Conservation (phyloP, 441 rosid species). For the Iberis amara region DNA sequence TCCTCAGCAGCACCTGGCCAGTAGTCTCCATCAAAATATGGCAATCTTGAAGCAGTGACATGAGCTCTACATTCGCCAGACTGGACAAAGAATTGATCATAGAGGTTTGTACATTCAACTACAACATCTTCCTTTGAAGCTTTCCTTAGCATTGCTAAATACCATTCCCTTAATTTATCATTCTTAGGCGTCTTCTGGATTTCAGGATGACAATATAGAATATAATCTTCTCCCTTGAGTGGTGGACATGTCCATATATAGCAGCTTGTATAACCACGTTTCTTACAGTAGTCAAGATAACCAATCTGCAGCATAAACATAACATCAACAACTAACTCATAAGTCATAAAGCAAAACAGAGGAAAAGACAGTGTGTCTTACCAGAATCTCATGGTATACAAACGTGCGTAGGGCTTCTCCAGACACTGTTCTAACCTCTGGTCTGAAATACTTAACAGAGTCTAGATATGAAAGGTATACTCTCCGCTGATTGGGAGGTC, state of each 20-base stretch:
- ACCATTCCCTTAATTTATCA: conserved; percentile 94
- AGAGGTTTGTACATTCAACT: conserved; percentile 76
- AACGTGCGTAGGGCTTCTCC: conserved; percentile 97
- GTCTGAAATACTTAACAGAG: conserved; percentile 90
- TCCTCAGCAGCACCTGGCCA: conserved; percentile 99
- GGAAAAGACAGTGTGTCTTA: conserved; percentile 37
- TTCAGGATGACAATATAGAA: conserved; percentile 93
- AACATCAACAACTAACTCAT: background rate
- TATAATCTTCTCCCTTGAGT: conserved; percentile 93
- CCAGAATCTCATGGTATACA: conserved; percentile 96
- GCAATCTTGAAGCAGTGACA: conserved; percentile 91
- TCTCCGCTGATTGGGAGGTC: conserved; percentile 68
- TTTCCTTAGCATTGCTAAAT: conserved; percentile 71
- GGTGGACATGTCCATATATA: conserved; percentile 99
- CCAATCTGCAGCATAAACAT: conserved; percentile 81
- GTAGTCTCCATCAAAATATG: conserved; percentile 97
- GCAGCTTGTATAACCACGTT: conserved; percentile 93
- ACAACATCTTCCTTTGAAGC: conserved; percentile 79
- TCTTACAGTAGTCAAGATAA: conserved; percentile 91
- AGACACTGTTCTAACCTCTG: conserved; percentile 75
- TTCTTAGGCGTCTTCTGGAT: conserved; percentile 95
- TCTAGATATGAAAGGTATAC: conserved; percentile 90
- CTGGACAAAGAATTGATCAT: conserved; percentile 77
- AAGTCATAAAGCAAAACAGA: background rate
- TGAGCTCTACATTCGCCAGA: conserved; percentile 71